Base-by-base conservation (phyloP, 768 basidiomycete genomes). In the Pholiota microspora region DNA sequence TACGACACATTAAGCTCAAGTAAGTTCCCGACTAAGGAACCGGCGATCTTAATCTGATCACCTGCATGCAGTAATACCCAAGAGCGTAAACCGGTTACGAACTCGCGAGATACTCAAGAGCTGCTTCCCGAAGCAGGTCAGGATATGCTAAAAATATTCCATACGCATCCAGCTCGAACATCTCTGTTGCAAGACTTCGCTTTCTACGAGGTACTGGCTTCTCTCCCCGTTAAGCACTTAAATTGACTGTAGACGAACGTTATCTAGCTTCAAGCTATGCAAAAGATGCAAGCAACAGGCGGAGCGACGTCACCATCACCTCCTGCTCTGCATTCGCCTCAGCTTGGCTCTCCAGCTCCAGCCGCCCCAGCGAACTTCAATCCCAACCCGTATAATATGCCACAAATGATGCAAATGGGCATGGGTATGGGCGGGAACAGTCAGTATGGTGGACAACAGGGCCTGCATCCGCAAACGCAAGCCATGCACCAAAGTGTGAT, bases 31-130 rank as follows among this genome's bases (percentile, higher is more conserved):
- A 7, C 51, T 36, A 1, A 51, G 18, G 6, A n/a, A n/a, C n/a
- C n/a, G n/a, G n/a, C n/a, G n/a, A n/a, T n/a, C n/a, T n/a, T n/a
- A n/a, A n/a, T n/a, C n/a, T n/a, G n/a, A n/a, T n/a, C n/a, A n/a
- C n/a, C n/a, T n/a, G n/a, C n/a, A 34, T 44, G 56, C 54, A 95
- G 92, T 68, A 98, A 99, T 72, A 98, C 96, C 4, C 93, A 92
- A 65, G 97, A 99, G 70, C 86, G 93, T 64, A 99, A 98, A 72
- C 96, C 97, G 2, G 96, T 99, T 53, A 99, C 97, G 1, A 97
- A 97, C 64, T 97, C 94, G 7, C 84, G 97, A 58, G 97, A 99
- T 68, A 98, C 97, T 2, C 97, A 98, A 69, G 97, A 98, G 66
- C 78, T 98, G 12, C 83, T 95, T 42, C 92, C 94, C 24, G 96